Evolutionary conservation across 345 rosid species (phyloP), one percentile per base, ranked within the genome.

Genomic region (Eucalyptus grandis): DNA sequence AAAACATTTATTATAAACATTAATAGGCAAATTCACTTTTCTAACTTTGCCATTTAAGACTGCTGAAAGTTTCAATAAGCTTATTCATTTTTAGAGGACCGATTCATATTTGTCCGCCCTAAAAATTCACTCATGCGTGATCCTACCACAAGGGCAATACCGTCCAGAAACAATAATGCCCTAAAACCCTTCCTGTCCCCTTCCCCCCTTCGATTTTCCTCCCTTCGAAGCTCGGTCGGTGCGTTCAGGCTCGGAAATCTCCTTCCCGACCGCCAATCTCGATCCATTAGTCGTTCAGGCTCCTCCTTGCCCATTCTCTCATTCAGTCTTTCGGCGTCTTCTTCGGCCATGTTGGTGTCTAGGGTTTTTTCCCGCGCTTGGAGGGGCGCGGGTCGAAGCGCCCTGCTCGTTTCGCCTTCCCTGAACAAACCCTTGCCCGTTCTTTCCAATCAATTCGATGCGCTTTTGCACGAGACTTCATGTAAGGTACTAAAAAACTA

Each of bases 321-420:
- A 21, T 81, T 31, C 6, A 51, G 17, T 47, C 87, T 30, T 80
- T 60, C 87, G 49, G 22, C 1, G 82, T 34, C 7, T 69, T 46
- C 83, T 51, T 47, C 85, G 53, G 50, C 89, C 60, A 96, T 96
- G 97, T 90, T 94, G 94, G 91, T 92, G 44, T 92, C 93, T 46
- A 94, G 94, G 93, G 93, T 92, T 91, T 86, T 96, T 50, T 93
- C 96, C 13, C 95, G 95, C 93, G 90, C 91, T 86, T 93, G 96
- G 49, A 91, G 95, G 91, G 91, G 93, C 90, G 89, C 93, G 27
- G 89, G 93, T 77, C 89, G 93, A 88, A 95, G 95, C 93, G 89
- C 95, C 86, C 88, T 90, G 89, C 91, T 95, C 49, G 90, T 93
- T 81, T 85, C 91, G 87, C 88, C 92, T 81, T 88, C 94, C 53